Evolutionary conservation across 495 filamentous ascomycete species (phyloP).

Genomic region (Ramalina intermedia): DNA sequence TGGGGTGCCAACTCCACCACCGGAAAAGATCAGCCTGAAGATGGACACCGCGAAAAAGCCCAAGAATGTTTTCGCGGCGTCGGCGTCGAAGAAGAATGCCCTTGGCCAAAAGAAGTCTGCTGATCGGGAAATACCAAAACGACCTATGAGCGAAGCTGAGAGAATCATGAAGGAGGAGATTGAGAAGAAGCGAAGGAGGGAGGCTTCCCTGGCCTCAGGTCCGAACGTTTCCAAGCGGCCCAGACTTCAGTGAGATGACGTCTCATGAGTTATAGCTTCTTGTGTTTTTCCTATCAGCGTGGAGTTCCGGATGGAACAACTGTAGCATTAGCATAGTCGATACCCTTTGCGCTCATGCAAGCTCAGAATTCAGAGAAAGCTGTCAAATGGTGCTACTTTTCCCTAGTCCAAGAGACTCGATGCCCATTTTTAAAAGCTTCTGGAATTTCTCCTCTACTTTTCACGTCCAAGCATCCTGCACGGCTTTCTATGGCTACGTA

Average conservation of each 20-base stretch:
- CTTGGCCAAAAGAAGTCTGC: slow-evolving; percentile 45
- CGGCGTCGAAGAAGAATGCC: slow-evolving; percentile 46
- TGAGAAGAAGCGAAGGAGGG: slow-evolving; percentile 50
- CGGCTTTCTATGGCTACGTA: not conserved
- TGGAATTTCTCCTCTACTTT: not conserved
- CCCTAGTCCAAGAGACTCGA: no score
- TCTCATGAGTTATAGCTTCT: not conserved
- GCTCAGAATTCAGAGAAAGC: no score
- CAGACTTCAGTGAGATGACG: slow-evolving; percentile 4
- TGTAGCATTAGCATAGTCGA: not conserved
- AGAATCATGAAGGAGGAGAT: slow-evolving; percentile 81
- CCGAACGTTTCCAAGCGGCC: slow-evolving; percentile 15
- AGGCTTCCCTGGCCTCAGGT: slow-evolving; percentile 16
- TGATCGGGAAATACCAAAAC: slow-evolving; percentile 44
- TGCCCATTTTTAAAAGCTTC: no score
- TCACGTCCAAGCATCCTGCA: not conserved
- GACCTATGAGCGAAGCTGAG: slow-evolving; percentile 76
- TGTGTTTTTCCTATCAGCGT: not conserved
- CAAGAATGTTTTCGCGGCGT: slow-evolving; percentile 70
- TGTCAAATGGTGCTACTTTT: no score
- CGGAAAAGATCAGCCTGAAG: slow-evolving; percentile 41
- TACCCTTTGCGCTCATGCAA: not conserved
- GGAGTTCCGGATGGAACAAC: not conserved
- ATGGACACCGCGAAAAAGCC: slow-evolving; percentile 40
- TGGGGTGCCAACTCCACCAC: slow-evolving; percentile 16